Evolutionary conservation across 2,329 filamentous ascomycete species (phyloP).

Genomic region (Pseudopithomyces maydicus): DNA sequence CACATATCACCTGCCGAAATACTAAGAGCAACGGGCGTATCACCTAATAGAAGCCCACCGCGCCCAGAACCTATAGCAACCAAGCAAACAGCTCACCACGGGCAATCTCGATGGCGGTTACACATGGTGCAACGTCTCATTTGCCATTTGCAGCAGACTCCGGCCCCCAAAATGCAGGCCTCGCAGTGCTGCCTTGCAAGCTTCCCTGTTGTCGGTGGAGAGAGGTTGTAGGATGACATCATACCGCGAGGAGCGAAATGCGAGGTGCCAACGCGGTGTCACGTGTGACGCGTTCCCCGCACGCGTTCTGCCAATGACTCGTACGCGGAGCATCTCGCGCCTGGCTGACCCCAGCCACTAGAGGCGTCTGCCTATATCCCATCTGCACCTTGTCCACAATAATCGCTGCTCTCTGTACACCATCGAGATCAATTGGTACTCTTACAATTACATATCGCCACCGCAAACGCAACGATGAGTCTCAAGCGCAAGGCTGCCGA

Average conservation of each 20-base stretch:
- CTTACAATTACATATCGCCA: constrained; percentile 14
- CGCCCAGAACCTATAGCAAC: too few relatives aligned
- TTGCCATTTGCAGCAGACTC: constrained; percentile 2
- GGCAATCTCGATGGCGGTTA: constrained; percentile 8
- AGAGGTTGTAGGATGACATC: constrained; percentile 8
- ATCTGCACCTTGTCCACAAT: constrained; percentile 7
- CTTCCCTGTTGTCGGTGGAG: constrained; percentile 4
- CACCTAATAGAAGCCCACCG: background rate
- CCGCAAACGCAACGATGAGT: constrained; percentile 44
- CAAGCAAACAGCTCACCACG: constrained; percentile 10
- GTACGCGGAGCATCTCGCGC: background rate
- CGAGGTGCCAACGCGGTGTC: constrained; percentile 5
- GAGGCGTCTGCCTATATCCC: constrained; percentile 6
- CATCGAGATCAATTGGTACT: constrained; percentile 13
- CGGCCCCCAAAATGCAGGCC: background rate
- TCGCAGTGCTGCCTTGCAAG: constrained; percentile 6
- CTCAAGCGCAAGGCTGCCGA: constrained; percentile 58
- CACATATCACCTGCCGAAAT: constrained; percentile 18
- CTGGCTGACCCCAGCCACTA: constrained; percentile 5
- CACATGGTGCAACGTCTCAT: background rate
- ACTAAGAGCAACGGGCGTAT: constrained; percentile 11
- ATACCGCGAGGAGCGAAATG: background rate
- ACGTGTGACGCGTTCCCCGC: constrained; percentile 8
- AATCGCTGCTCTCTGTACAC: constrained; percentile 5
- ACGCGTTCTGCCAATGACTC: background rate